Base-by-base conservation (phyloP, 1,284 basidiomycete species). In the Heliocybe sulcata region DNA sequence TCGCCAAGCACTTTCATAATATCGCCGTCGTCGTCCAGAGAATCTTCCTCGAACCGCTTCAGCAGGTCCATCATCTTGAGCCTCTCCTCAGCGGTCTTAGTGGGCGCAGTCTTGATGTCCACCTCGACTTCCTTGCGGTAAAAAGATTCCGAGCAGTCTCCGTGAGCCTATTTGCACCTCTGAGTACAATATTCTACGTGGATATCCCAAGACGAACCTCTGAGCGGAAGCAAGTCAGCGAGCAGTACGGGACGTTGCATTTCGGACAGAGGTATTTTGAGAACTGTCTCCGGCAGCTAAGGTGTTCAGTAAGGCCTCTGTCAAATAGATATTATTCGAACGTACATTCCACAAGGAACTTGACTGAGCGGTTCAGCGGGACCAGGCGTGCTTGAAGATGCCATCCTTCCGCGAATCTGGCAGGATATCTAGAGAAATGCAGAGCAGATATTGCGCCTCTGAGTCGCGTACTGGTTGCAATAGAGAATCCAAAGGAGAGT, bases 171-270 rank as follows among this genome's bases (percentile, higher is more conserved):
- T 29, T 2, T 6, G 35, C 16, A 20, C 8, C 53, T 11, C 31
- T 31, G 22, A 35, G n/a, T 42, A 33, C 9, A 11, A 45, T 3
- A 14, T 11, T 20, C 25, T 52, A 54, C 53, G 33, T 47, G 31
- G 22, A 52, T 33, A 10, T 25, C 38, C 29, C 20, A 51, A 35
- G 11, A 67, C 77, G 55, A 65, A 85, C 87, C 70, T 82, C 74
- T 27, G 85, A 85, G 33, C 85, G 82, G 69, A 90, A 93, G 67
- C 90, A 93, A 12, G 74, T 72, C 38, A 92, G 67, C 16, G 87
- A 88, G 69, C 90, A 93, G 62, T 92, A 92, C 0, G 79, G 79
- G 14, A 87, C 69, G 63, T 92, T 92, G 71, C 91, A 93, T 19
- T 73, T 74, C 26, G 91, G 86, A 60, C 90, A 93, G 0, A 82